These are phyloP conservation scores for Rhizopogon rudus DNA, from an alignment of 768 basidiomycete genomes.

Conservation along the genomic window DNA sequence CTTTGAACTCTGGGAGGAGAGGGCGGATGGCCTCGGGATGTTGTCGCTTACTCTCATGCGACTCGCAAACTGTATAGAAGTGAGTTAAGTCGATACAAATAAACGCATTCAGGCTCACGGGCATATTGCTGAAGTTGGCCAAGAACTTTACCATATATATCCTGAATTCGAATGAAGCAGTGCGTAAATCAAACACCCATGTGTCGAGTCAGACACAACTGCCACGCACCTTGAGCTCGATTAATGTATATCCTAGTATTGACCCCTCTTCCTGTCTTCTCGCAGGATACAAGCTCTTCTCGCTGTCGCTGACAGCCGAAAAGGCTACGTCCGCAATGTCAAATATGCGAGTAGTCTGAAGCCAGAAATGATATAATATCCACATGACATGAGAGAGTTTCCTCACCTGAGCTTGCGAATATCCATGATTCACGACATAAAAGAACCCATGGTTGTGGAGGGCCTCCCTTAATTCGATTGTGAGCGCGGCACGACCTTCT, in stretches of 20 bases:
- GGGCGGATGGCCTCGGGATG: conserved; percentile 49
- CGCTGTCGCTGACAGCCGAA: conserved; percentile 32
- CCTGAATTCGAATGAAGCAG: conserved; percentile 28
- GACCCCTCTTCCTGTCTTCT: conserved; percentile 39
- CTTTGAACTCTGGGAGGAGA: conserved; percentile 47
- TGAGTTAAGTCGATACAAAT: neutral
- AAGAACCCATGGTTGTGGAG: conserved; percentile 40
- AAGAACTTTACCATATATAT: conserved; percentile 53
- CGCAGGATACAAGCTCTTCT: conserved; percentile 36
- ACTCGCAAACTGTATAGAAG: too few species aligned
- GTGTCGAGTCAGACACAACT: neutral
- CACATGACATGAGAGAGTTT: neutral
- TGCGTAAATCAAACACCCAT: neutral
- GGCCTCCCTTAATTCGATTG: conserved; percentile 39
- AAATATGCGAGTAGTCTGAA: conserved; percentile 41
- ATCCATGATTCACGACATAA: conserved; percentile 34
- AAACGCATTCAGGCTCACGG: conserved; percentile 30
- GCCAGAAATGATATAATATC: neutral
- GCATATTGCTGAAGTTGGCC: conserved; percentile 64
- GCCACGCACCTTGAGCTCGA: conserved; percentile 40
- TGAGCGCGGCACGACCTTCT: conserved; percentile 34
- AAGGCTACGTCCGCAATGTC: conserved; percentile 47
- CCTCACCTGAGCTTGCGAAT: conserved; percentile 32
- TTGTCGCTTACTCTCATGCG: conserved; percentile 30
- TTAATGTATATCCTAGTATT: conserved; percentile 48